phyloP scores from a whole-genome alignment of 73 alveolate species.

The Tetrahymena elliotti region DNA sequence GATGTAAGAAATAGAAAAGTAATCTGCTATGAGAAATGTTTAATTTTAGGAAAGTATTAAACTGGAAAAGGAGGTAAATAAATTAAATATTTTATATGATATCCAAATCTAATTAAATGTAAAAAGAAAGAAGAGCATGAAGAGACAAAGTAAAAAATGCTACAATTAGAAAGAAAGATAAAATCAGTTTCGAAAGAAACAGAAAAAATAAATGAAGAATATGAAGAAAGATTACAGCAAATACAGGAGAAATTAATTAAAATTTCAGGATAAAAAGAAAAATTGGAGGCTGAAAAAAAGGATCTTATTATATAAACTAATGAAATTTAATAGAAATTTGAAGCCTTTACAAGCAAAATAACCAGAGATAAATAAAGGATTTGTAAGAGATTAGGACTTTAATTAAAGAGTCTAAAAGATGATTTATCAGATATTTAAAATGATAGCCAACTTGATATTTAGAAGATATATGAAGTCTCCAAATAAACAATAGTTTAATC shows the following conservation, averaged over 20 bases:
- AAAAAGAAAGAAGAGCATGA: not conserved
- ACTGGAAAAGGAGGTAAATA: not conserved
- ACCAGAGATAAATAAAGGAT: not conserved
- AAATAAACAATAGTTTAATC: not conserved
- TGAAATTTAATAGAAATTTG: not conserved
- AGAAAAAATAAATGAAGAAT: not conserved
- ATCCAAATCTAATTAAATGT: not conserved
- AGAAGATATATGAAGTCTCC: not conserved
- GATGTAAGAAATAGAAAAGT: not conserved
- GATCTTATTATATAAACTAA: not conserved
- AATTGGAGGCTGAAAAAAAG: not conserved
- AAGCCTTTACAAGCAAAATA: not conserved
- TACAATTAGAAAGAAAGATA: not conserved
- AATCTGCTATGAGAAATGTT: not conserved
- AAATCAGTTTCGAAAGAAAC: not conserved
- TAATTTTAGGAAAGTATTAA: not conserved
- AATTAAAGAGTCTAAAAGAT: not conserved
- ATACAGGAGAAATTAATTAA: not conserved
- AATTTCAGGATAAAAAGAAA: not conserved
- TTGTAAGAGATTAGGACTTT: not conserved
- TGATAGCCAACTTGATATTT: not conserved
- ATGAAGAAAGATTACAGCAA: not conserved
- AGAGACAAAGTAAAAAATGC: not conserved
- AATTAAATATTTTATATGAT: not conserved
- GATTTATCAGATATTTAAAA: not conserved